phyloP scores from a whole-genome alignment of 805 yeast species.

The Monosporozyma siamensis region DNA sequence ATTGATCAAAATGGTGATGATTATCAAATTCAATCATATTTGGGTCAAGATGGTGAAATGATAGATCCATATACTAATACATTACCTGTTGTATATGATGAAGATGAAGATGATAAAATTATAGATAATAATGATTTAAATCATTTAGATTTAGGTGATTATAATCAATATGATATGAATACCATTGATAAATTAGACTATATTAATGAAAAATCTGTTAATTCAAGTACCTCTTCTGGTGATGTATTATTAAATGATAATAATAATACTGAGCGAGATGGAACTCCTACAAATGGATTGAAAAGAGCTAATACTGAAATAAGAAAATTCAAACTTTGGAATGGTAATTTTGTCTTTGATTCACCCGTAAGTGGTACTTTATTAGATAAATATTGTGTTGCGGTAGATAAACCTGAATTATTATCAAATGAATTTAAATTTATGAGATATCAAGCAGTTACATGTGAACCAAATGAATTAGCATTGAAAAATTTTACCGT shows the following conservation, averaged over 20 bases:
- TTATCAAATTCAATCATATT: slow-evolving; percentile 28
- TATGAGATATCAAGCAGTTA: slow-evolving; percentile 90
- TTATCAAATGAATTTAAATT: slow-evolving; percentile 53
- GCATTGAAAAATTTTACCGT: slow-evolving; percentile 55
- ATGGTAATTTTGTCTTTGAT: slow-evolving; percentile 78
- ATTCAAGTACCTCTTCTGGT: slow-evolving; percentile 9
- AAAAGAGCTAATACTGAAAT: slow-evolving; percentile 21
- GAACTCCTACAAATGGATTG: slow-evolving; percentile 1
- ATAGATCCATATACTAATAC: slow-evolving; percentile 25
- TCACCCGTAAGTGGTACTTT: slow-evolving; percentile 77
- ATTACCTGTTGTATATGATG: slow-evolving; percentile 3
- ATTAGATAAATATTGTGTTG: slow-evolving; percentile 38
- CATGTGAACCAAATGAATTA: slow-evolving; percentile 80
- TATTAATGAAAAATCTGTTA: slow-evolving; percentile 8
- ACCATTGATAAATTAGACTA: slow-evolving; percentile 11
- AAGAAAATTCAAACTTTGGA: slow-evolving; percentile 30
- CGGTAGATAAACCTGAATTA: slow-evolving; percentile 34
- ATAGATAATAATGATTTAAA: slow-evolving; percentile 9
- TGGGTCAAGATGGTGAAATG: slow-evolving; percentile 29
- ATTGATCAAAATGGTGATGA: slow-evolving; percentile 30
- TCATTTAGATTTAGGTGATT: slow-evolving; percentile 20
- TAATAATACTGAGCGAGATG: too few species aligned
- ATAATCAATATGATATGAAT: slow-evolving; percentile 16
- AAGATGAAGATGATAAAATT: slow-evolving; percentile 3
- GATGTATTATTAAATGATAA: too few species aligned